These are phyloP conservation scores for Apiospora saccharicola DNA, from an alignment of 2,329 filamentous ascomycete species.

Conservation along the genomic window DNA sequence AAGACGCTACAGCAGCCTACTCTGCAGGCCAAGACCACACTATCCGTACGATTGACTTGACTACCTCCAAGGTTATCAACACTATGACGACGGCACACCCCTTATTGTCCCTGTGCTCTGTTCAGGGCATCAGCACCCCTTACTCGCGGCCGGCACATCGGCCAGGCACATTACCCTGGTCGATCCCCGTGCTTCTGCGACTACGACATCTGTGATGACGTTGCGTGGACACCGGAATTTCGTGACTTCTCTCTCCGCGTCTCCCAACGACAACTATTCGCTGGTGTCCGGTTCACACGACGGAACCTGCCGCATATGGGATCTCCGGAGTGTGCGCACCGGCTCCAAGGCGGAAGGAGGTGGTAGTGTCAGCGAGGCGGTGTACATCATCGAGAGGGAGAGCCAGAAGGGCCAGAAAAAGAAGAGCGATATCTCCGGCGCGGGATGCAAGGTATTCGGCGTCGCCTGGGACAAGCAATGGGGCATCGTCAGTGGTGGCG, in stretches of 20 bases:
- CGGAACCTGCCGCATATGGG: constrained; percentile 93
- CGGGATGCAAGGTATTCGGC: constrained; percentile 88
- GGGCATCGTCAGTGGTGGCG: constrained; percentile 89
- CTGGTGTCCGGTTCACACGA: constrained; percentile 91
- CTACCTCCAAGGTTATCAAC: constrained; percentile 79
- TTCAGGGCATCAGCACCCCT: constrained; percentile 66
- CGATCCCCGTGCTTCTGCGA: constrained; percentile 82
- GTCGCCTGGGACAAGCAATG: constrained; percentile 86
- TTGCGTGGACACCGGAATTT: constrained; percentile 87
- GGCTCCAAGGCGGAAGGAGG: constrained; percentile 67
- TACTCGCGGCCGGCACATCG: constrained; percentile 78
- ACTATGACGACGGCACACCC: constrained; percentile 85
- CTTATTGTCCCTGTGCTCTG: constrained; percentile 78
- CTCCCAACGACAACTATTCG: constrained; percentile 76
- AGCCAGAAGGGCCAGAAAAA: constrained; percentile 68
- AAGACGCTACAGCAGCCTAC: constrained; percentile 88
- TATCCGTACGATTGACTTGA: constrained; percentile 88
- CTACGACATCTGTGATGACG: constrained; percentile 85
- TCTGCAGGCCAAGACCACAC: constrained; percentile 91
- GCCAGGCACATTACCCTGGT: constrained; percentile 91
- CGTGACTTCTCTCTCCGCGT: constrained; percentile 58
- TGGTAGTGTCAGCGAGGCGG: constrained; percentile 72
- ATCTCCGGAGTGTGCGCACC: constrained; percentile 75
- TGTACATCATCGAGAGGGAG: constrained; percentile 80
- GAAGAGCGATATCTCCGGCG: constrained; percentile 70